These are phyloP conservation scores for Neurospora sp. DNA, from an alignment of 495 filamentous ascomycete genomes.

Conservation along the genomic window DNA sequence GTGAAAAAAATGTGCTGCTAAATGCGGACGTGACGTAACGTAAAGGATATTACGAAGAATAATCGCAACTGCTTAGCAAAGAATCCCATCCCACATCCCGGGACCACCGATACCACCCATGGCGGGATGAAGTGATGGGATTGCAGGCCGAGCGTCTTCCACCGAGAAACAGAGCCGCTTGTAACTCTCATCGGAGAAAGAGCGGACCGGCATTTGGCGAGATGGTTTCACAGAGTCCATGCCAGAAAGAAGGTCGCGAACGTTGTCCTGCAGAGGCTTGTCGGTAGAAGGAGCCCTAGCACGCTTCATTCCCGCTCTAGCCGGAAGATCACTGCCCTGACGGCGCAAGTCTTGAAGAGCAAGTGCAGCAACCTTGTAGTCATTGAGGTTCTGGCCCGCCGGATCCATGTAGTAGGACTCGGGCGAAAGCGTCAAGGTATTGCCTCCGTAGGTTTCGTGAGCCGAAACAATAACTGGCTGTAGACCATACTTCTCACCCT, in stretches of 20 bases:
- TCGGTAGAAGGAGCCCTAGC: constrained; percentile 61
- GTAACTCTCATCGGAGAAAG: constrained; percentile 27
- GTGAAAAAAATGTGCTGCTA: constrained; percentile 6
- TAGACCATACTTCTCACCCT: constrained; percentile 40
- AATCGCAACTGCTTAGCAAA: constrained; percentile 23
- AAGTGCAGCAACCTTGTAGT: constrained; percentile 44
- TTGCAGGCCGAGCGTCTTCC: constrained; percentile 25
- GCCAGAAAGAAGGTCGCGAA: constrained; percentile 48
- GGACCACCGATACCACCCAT: constrained; percentile 37
- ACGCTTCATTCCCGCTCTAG: constrained; percentile 47
- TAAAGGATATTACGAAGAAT: neutral
- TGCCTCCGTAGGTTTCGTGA: constrained; percentile 44
- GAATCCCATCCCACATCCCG: constrained; percentile 51
- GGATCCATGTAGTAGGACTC: constrained; percentile 44
- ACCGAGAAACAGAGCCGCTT: constrained; percentile 54
- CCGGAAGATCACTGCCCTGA: constrained; percentile 7
- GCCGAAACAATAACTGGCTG: constrained; percentile 40
- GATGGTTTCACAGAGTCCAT: constrained; percentile 9
- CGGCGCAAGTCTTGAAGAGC: constrained; percentile 55
- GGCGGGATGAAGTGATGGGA: constrained; percentile 29
- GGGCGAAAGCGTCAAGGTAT: constrained; percentile 48
- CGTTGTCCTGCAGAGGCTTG: constrained; percentile 57
- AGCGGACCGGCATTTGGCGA: constrained; percentile 28
- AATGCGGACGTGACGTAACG: neutral
- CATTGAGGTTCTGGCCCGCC: constrained; percentile 42